Conservation (phyloP, 768 basidiomycete species). For the Leccinum uliginosum region DNA sequence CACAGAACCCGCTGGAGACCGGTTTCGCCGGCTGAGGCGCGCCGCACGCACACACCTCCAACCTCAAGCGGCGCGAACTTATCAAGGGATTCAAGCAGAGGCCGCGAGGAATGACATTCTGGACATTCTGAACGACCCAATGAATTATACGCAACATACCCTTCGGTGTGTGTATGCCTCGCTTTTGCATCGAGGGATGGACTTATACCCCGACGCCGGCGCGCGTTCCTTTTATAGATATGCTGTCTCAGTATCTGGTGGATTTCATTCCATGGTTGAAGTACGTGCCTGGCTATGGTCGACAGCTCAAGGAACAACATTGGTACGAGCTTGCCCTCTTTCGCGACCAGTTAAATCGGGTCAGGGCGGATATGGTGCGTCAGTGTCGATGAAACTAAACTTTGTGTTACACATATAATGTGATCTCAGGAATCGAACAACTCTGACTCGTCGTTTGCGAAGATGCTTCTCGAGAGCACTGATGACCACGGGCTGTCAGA, state of each 20-base stretch:
- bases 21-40: slow-evolving; percentile 52
- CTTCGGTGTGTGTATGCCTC: slow-evolving; percentile 11
- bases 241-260: slow-evolving; percentile 25
- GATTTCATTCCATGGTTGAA: slow-evolving; percentile 31
- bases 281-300: slow-evolving; percentile 54
- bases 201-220: background rate
- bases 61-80: slow-evolving; percentile 41
- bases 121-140: slow-evolving; percentile 17
- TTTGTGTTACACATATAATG: background rate
- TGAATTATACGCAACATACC: slow-evolving; percentile 8
- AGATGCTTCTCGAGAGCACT: slow-evolving; percentile 48
- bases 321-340: slow-evolving; percentile 47
- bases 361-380: slow-evolving; percentile 7
- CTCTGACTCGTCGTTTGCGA: slow-evolving; percentile 37
- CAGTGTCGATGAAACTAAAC: background rate
- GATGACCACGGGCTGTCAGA: slow-evolving; percentile 44
- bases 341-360: slow-evolving; percentile 36
- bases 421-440: slow-evolving; percentile 4
- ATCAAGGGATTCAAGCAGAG: slow-evolving; percentile 42
- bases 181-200: background rate
- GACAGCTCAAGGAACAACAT: slow-evolving; percentile 49
- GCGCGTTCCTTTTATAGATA: slow-evolving; percentile 12
- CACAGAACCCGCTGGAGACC: slow-evolving; percentile 44
- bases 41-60: slow-evolving; percentile 53
- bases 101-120: slow-evolving; percentile 18